Base-by-base conservation (phyloP, 192 early-diverging fungal genomes). In the Irineochytrium annulatum region DNA sequence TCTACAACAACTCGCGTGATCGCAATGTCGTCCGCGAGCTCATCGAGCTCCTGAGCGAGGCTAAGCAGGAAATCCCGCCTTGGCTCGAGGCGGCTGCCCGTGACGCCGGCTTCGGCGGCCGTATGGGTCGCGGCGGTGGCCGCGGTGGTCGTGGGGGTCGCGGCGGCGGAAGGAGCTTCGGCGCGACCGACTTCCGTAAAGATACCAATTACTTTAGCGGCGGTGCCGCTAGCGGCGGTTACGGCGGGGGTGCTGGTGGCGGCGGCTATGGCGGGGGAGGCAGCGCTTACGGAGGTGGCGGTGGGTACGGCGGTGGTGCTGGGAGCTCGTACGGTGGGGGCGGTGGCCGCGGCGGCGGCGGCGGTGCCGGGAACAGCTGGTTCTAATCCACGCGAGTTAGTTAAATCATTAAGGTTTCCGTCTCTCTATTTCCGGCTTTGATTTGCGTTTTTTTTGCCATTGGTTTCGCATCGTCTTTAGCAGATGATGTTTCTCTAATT, bases 1-100 rank as follows among this genome's bases (percentile, higher is more conserved):
- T 97, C 85, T 97, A 97, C 76, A 92, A 92, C 82, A 83, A 88
- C 43, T 77, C 81, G 43, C 87, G 90, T 14, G 78, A 84, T 82
- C 90, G 86, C 62, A 79, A 82, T 51, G 85, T 97, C 58, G 89
- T 88, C 29, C 82, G 84, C 59, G 90, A 90, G 55, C 73, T 98
- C 33, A 76, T 93, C 34, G 92, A 94, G 4, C 80, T 96, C 52
- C 81, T 98, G 33, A 82, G 79, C 59, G 95, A 98, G 63, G 91
- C 95, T 27, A 94, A 95, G 67, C 95, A 98, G 71, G 93, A 95
- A 27, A 69, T 98, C 27, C 94, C 94, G 32, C 51, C 65, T 19
- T 95, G 87, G 85, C 79, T 98, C 33, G 79, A 87, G 54, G 49
- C 44, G 31, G 72, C 62, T 62, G 44, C 56, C n/a, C 71, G 81